Base-by-base conservation (phyloP, 2,329 filamentous ascomycete genomes). In the Hymenoscyphus scutula region DNA sequence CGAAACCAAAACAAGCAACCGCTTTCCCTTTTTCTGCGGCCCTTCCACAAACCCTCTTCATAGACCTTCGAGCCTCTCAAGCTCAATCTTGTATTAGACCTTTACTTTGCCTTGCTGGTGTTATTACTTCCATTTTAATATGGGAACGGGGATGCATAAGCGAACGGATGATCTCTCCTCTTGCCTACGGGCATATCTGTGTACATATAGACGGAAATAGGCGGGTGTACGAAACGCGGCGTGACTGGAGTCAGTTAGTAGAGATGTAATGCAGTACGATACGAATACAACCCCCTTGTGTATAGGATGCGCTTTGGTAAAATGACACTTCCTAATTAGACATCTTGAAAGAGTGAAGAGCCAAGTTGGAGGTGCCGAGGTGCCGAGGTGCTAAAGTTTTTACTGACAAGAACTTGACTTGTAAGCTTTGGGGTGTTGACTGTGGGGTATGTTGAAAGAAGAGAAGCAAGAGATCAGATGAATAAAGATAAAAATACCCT, bases 161-260 rank as follows among this genome's bases (percentile, higher is more conserved):
- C 71, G 73, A 73, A n/a, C 66, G 71, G 68, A 71, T 68, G 67
- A 73, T 70, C 72, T 74, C 73, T 72, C 70, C 73, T 74, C 73
- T 73, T n/a, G 66, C 64, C 56, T 62, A 64, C 53, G 59, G 67
- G 62, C 63, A 64, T 62, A 68, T 64, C 74, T 48, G 41, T 48
- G 73, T 74, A 74, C 62, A 74, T 69, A 73, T 74, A 74, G 68
- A 73, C 63, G 65, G 67, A 58, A 60, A 61, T 56, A 58, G 60
- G 53, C 25, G 62, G 57, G 61, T 65, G 62, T 63, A 67, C 59
- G 67, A 60, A 65, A 67, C n/a, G n/a, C n/a, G 66, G 60, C 62
- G 64, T 66, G 65, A 62, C 23, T 29, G 63, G 69, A 66, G 65
- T 68, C 65, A 23, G n/a, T 25, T 25, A 23, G 41, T 48, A 48